phyloP scores from a whole-genome alignment of 164 flowering plant species.

The Stephania japonica region DNA sequence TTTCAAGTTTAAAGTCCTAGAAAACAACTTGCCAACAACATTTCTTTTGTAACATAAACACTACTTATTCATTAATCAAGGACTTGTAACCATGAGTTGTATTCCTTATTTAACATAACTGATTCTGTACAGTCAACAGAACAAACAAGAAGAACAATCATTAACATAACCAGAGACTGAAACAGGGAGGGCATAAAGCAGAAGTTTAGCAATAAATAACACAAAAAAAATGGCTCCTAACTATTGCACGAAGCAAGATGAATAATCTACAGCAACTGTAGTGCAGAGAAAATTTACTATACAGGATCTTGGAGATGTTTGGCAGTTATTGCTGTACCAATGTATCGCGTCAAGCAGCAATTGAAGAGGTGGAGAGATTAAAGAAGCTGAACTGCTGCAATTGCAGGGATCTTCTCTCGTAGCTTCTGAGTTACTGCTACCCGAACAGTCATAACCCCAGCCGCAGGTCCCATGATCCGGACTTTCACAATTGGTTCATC shows the following conservation, averaged over 20 bases:
- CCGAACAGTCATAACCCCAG: conserved; percentile 92
- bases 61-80: neutral
- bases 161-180: neutral
- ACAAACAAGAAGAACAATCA: neutral
- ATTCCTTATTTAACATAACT: neutral
- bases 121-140: neutral
- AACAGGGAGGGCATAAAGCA: neutral
- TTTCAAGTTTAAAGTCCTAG: neutral
- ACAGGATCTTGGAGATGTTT: neutral
- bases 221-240: neutral
- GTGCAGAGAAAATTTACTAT: neutral
- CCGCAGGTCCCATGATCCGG: conserved; percentile 79
- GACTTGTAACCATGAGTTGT: neutral
- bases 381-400: conserved; percentile 86
- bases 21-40: neutral
- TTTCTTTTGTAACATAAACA: neutral
- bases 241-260: neutral
- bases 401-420: conserved; percentile 87
- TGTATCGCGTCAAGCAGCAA: neutral
- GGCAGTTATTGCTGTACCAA: neutral
- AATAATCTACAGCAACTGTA: neutral
- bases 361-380: conserved; percentile 14
- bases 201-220: neutral
- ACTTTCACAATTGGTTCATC: conserved; percentile 89
- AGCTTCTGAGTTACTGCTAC: conserved; percentile 94